Base-by-base conservation (phyloP, 495 filamentous ascomycete genomes). In the Xylaria sp. region DNA sequence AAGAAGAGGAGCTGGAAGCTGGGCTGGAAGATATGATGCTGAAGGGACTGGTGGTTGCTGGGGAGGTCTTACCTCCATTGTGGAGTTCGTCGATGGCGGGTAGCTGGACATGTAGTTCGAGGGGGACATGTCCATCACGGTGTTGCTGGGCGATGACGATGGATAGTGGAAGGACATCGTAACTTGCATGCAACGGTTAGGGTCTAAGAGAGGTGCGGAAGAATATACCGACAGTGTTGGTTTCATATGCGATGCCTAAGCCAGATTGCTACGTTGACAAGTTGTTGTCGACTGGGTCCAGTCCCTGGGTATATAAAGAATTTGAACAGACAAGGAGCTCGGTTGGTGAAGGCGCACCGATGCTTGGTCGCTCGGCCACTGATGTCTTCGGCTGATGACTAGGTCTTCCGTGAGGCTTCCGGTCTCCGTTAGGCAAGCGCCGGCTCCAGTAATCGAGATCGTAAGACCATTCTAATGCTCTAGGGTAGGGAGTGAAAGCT, bases 91-190 rank as follows among this genome's bases (percentile, higher is more conserved):
- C 76, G 82, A 79, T 68, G 82, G 71, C 71, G 78, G 69, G 79
- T 82, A 83, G 68, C 76, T 74, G 71, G 75, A 73, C 78, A 80
- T 71, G 77, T 83, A 82, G 75, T 80, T 76, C 70, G 77, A 73
- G 64, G 81, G 77, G 69, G 82, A 76, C 72, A 79, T 75, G 72
- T 81, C 82, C 79, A 85, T 82, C 57, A 82, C 82, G 70, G 82
- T 72, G 77, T 77, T 79, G 79, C 80, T 82, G 62, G 78, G 81
- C 74, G 82, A 77, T 55, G 83, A 77, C 61, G 83, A 77, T 59
- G 84, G 80, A 75, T 86, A 88, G 76, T 85, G 84, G 75, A 86
- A 87, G 71, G 85, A 79, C 86, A 86, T 87, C 61, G 68, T 63
- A 55, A 29, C 24, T 52, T 61, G 57, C 12, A 46, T 46, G 24